Evolutionary conservation across 257 asterid genomes (phyloP), one percentile per base, ranked within the genome.

Genomic region (Echites panduratus): DNA sequence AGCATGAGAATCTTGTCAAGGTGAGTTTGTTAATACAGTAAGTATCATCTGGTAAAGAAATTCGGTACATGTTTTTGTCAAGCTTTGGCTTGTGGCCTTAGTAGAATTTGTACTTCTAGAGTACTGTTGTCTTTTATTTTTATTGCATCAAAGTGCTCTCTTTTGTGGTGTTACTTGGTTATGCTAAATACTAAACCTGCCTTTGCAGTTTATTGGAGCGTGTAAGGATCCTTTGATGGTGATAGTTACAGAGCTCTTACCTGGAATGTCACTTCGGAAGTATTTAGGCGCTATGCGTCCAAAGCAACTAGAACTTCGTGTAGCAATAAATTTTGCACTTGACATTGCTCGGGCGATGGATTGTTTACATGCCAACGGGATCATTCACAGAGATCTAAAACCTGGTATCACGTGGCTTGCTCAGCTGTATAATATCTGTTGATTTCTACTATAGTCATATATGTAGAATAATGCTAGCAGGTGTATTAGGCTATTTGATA

Each of bases 221-320:
- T 93, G 98, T 80, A 93, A 93, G 73, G 98, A 93, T 83, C 98
- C 98, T 79, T 78, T 93, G 75, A 91, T 93, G 98, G 98, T 91
- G 82, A 86, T 93, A 80, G 98, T 93, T 26, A 84, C 97, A 5
- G 98, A 93, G 86, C 88, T 93, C 72, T 83, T 93, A 82, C 96
- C 90, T 20, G 98, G 97, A 78, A 90, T 89, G 98, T 93, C 98
- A 53, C 96, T 93, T 59, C 85, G 97, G 69, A 93, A 91, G 82
- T 87, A 89, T 84, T 85, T 93, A n/a, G 73, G 86, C 73, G 83
- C 91, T 80, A 26, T 89, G 64, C 97, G 98, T 35, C 98, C 98
- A 70, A 84, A 85, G 75, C 90, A 81, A 77, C 82, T 93, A 84
- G 98, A 93, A 64, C 82, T 89, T 78, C 85, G 75, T 22, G 80